Conservation (phyloP, 179 eudicot species). For the Beta lomatogona region DNA sequence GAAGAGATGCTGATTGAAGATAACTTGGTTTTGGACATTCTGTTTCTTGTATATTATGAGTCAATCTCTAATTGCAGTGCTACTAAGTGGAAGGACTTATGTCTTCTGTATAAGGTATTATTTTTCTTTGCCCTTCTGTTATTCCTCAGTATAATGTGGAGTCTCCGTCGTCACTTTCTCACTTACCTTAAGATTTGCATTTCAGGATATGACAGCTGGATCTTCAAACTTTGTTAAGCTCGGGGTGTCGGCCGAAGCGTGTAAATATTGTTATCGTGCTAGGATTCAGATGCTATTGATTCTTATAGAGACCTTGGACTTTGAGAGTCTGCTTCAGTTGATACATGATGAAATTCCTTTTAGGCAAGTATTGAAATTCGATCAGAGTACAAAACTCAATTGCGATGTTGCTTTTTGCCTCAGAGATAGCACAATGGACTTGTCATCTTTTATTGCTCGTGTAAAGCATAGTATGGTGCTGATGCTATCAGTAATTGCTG, state of each 20-base stretch:
- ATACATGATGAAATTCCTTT: conserved; percentile 81
- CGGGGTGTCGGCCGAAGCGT: conserved; percentile 79
- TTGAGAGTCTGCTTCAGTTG: conserved; percentile 91
- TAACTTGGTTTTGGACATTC: conserved; percentile 81
- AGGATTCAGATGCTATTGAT: conserved; percentile 87
- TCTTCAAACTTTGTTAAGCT: conserved; percentile 69
- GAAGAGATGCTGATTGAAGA: conserved; percentile 90
- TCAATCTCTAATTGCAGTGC: conserved; percentile 70
- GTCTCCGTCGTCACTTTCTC: conserved; percentile 20
- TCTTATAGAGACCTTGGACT: conserved; percentile 81
- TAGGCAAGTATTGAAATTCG: conserved; percentile 48
- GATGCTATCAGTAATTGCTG: background rate
- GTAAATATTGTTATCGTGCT: conserved; percentile 62
- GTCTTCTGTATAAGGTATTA: conserved; percentile 75
- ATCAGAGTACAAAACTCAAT: background rate
- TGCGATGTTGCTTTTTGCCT: conserved; percentile 3
- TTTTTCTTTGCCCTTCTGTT: conserved; percentile 23
- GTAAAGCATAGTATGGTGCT: conserved; percentile 15
- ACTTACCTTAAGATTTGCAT: conserved; percentile 22
- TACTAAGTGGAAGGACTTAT: conserved; percentile 76
- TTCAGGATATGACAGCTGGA: conserved; percentile 68
- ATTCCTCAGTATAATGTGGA: conserved; percentile 15
- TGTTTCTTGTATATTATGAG: conserved; percentile 86
- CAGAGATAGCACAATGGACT: background rate
- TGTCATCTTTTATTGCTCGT: background rate